Conservation (phyloP, 2,329 filamentous ascomycete genomes). For the Cladobotryum mycophilum region DNA sequence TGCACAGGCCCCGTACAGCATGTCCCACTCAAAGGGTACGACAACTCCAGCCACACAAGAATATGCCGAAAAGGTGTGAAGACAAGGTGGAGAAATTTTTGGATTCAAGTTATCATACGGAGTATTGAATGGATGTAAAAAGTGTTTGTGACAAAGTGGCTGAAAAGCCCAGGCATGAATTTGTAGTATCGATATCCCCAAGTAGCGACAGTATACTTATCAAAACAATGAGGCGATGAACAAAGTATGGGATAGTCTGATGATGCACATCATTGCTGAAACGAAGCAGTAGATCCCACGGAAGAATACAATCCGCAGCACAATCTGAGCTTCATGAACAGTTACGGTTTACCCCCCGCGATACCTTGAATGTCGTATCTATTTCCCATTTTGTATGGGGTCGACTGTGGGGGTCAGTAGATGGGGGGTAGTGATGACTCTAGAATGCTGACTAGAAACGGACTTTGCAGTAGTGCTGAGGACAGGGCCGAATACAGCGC, state of each 20-base stretch:
- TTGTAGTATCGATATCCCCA: too few species aligned
- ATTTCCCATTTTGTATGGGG: not conserved
- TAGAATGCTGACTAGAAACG: not conserved
- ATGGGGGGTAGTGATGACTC: not conserved
- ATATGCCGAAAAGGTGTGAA: conserved; percentile 20
- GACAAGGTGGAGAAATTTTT: not conserved
- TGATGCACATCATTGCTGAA: too few species aligned
- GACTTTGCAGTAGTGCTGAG: conserved; percentile 5
- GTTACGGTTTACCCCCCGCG: too few species aligned
- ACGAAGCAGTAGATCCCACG: too few species aligned
- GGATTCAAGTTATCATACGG: not conserved
- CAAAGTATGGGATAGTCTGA: too few species aligned
- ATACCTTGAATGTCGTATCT: too few species aligned
- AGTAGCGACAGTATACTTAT: too few species aligned
- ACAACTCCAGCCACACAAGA: conserved; percentile 49
- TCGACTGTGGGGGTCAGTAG: conserved; percentile 8
- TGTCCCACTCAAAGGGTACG: conserved; percentile 58
- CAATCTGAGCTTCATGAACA: too few species aligned
- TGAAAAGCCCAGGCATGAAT: too few species aligned
- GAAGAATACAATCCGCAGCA: too few species aligned
- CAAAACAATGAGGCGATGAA: too few species aligned
- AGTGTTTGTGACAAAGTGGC: too few species aligned
- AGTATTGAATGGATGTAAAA: not conserved
- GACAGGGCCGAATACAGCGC: conserved; percentile 6
- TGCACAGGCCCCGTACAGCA: conserved; percentile 61